These are phyloP conservation scores for Fusarium cicatricum DNA, from an alignment of 2,329 filamentous ascomycete species.

Conservation along the genomic window DNA sequence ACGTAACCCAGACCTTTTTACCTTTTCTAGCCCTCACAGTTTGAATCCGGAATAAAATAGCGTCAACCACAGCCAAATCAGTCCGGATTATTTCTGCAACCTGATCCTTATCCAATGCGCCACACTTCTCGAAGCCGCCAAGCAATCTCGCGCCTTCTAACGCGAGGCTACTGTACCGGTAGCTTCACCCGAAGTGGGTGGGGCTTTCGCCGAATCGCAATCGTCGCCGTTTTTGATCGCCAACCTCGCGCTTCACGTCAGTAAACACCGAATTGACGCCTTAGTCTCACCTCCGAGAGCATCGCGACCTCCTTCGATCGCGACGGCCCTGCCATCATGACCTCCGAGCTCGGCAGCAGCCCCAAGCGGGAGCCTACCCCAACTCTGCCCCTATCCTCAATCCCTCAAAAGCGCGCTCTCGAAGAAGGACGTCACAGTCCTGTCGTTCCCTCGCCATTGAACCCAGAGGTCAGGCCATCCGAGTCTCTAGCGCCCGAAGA, in stretches of 20 bases:
- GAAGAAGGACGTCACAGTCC: constrained; percentile 74
- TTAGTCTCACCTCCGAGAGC: background rate
- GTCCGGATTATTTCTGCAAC: too few relatives aligned
- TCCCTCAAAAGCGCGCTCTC: constrained; percentile 71
- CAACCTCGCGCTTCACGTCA: constrained; percentile 5
- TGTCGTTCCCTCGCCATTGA: constrained; percentile 76
- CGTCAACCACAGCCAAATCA: too few relatives aligned
- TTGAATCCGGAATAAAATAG: too few relatives aligned
- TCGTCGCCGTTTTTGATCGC: constrained; percentile 7
- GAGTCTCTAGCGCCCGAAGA: constrained; percentile 56
- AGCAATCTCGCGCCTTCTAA: constrained; percentile 1
- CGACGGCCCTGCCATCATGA: constrained; percentile 39
- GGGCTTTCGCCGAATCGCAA: constrained; percentile 3
- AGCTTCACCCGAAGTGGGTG: constrained; percentile 18
- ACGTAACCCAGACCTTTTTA: background rate
- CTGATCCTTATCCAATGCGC: constrained; percentile 21
- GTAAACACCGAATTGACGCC: constrained; percentile 1
- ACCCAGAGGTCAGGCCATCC: constrained; percentile 64
- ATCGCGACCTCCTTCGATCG: background rate
- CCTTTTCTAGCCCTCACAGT: too few relatives aligned
- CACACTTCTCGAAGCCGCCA: constrained; percentile 4
- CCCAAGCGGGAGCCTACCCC: constrained; percentile 54
- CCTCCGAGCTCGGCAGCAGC: constrained; percentile 48
- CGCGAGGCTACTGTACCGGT: constrained; percentile 9
- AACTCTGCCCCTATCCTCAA: constrained; percentile 52